These are phyloP conservation scores for Eucalyptus microcorys DNA, from an alignment of 345 rosid species.

Conservation along the genomic window DNA sequence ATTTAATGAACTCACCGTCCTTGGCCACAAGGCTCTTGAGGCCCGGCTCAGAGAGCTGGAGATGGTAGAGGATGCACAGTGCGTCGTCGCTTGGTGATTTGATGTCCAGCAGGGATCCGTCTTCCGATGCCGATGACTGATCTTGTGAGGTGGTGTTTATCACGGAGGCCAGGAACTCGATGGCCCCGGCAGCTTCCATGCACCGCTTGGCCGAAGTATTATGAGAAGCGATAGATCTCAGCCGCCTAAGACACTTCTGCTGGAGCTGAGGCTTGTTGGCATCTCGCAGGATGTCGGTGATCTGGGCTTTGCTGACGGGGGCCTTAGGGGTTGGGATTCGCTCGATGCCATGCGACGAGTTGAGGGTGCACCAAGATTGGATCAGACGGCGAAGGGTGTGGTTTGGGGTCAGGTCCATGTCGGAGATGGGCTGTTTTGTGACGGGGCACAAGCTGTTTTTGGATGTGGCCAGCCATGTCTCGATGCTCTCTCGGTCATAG, in stretches of 20 bases:
- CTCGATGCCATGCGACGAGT: slow-evolving; percentile 71
- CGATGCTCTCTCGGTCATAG: slow-evolving; percentile 10
- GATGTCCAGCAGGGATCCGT: background rate
- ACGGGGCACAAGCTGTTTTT: slow-evolving; percentile 12
- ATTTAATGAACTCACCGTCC: slow-evolving; percentile 35
- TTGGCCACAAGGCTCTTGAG: slow-evolving; percentile 38
- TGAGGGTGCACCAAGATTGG: slow-evolving; percentile 91
- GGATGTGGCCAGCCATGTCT: background rate
- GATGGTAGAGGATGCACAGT: slow-evolving; percentile 46
- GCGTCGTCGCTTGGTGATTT: slow-evolving; percentile 43
- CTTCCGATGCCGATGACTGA: background rate
- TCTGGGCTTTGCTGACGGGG: slow-evolving; percentile 42
- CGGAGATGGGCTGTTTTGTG: slow-evolving; percentile 45
- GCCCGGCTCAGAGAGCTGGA: slow-evolving; percentile 49
- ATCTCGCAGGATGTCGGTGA: slow-evolving; percentile 34
- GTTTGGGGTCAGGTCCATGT: slow-evolving; percentile 55
- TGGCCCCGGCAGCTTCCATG: slow-evolving; percentile 63
- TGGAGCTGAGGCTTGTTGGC: slow-evolving; percentile 37
- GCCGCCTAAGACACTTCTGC: slow-evolving; percentile 38
- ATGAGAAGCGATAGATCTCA: slow-evolving; percentile 40
- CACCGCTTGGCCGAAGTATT: slow-evolving; percentile 46
- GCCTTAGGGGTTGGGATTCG: slow-evolving; percentile 87
- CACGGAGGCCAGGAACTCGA: slow-evolving; percentile 48
- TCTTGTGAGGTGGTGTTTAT: background rate
- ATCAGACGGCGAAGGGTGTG: slow-evolving; percentile 73